phyloP scores from a whole-genome alignment of 2,329 filamentous ascomycete species.

The Fusarium sp. region DNA sequence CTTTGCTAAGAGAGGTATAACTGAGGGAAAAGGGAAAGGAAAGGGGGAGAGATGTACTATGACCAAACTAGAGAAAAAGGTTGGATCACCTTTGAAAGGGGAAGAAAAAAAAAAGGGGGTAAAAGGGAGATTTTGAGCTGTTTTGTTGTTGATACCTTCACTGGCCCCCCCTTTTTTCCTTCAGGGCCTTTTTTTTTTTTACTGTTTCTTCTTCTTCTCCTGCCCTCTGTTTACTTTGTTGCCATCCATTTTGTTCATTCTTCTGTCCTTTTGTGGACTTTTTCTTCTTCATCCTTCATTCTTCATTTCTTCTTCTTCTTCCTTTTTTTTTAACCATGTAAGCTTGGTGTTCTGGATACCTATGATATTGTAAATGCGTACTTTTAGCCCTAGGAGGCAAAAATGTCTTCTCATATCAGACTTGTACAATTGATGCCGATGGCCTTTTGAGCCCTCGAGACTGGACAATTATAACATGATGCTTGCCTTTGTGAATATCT shows the following conservation, averaged over 20 bases:
- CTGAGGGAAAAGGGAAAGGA: background rate
- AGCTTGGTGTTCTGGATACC: conserved; percentile 51
- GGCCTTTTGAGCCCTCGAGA: conserved; percentile 14
- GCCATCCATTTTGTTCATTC: conserved; percentile 10
- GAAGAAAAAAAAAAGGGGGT: background rate
- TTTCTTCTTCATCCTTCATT: conserved; percentile 3
- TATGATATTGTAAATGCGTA: conserved; percentile 38
- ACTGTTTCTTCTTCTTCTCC: conserved; percentile 9
- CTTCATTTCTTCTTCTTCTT: background rate
- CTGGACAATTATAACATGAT: conserved; percentile 2
- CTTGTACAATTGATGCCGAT: conserved; percentile 35
- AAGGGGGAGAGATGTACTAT: conserved; percentile 6
- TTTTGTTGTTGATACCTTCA: conserved; percentile 37
- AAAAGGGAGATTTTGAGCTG: conserved; percentile 27
- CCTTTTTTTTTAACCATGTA: conserved; percentile 28
- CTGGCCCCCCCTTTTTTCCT: conserved; percentile 9
- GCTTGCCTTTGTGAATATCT: background rate
- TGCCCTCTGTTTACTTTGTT: conserved; percentile 6
- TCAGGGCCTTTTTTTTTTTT: conserved; percentile 6
- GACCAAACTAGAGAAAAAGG: conserved; percentile 23
- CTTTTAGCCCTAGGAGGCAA: conserved; percentile 19
- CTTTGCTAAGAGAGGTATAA: background rate
- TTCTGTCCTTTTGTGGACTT: conserved; percentile 16
- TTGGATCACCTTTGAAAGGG: conserved; percentile 22
- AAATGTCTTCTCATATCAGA: conserved; percentile 15